Conservation (phyloP, 1,139 yeast species). For the Candida sp. region DNA sequence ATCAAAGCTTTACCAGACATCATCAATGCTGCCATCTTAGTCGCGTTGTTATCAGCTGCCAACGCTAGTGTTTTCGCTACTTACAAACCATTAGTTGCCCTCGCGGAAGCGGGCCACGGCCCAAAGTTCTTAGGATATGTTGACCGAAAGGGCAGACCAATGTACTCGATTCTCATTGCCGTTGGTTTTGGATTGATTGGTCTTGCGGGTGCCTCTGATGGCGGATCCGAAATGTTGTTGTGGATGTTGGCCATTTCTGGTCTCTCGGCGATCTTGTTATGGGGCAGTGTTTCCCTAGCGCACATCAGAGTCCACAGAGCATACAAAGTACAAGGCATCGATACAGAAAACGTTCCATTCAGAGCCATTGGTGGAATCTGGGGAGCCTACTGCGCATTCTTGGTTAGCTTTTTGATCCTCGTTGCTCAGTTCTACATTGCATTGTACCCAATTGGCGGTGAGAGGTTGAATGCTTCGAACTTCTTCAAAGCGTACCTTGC, state of each 20-base stretch:
- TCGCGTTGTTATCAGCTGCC: conserved; percentile 37
- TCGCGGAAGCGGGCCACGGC: conserved; percentile 37
- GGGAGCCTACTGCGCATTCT: conserved; percentile 37
- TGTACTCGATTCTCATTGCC: conserved; percentile 29
- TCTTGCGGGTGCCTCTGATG: conserved; percentile 35
- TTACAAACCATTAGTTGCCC: conserved; percentile 33
- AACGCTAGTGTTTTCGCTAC: conserved; percentile 38
- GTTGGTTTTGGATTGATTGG: conserved; percentile 35
- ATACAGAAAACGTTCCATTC: conserved; percentile 26
- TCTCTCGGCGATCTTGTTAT: conserved; percentile 39
- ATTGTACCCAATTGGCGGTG: conserved; percentile 28
- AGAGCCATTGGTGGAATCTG: conserved; percentile 31
- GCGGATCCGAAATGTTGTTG: conserved; percentile 31
- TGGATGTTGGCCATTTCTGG: conserved; percentile 45
- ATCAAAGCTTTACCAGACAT: conserved; percentile 34
- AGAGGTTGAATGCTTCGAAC: conserved; percentile 25
- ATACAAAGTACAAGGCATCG: conserved; percentile 27
- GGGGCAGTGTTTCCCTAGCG: conserved; percentile 37
- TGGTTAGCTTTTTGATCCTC: conserved; percentile 31
- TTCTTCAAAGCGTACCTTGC: conserved; percentile 37
- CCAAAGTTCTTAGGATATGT: conserved; percentile 32
- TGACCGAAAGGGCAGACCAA: conserved; percentile 30
- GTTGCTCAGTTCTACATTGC: conserved; percentile 39
- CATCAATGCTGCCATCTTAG: conserved; percentile 35
- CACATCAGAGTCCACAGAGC: conserved; percentile 32